Conservation (phyloP, 2,329 filamentous ascomycete species). For the Aspergillus aculeatus region DNA sequence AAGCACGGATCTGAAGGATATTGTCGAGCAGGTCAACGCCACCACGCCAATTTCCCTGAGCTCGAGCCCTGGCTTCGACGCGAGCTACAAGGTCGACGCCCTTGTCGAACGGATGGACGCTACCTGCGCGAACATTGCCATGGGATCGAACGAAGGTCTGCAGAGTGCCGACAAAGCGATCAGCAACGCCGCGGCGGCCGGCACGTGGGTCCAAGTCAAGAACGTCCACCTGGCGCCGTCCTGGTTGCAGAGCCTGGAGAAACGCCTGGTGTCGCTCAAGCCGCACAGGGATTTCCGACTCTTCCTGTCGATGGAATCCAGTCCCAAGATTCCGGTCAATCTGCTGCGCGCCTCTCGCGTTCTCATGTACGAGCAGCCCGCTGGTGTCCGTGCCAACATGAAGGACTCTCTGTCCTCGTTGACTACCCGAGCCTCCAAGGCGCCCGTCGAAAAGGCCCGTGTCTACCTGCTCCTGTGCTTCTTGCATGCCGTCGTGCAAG, state of each 20-base stretch:
- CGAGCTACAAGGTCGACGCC: slow-evolving; percentile 97
- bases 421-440: slow-evolving; percentile 70
- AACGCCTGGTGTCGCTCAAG: slow-evolving; percentile 92
- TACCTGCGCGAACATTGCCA: slow-evolving; percentile 93
- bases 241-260: slow-evolving; percentile 96
- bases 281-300: slow-evolving; percentile 89
- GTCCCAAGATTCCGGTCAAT: slow-evolving; percentile 94
- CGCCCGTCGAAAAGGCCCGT: slow-evolving; percentile 85
- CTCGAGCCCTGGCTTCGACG: slow-evolving; percentile 95
- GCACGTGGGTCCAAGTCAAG: slow-evolving; percentile 97
- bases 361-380: slow-evolving; percentile 96
- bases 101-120: slow-evolving; percentile 81
- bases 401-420: slow-evolving; percentile 90
- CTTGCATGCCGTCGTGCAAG: slow-evolving; percentile 92
- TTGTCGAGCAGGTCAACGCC: slow-evolving; percentile 79
- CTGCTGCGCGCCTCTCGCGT: slow-evolving; percentile 88
- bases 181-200: slow-evolving; percentile 83
- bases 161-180: slow-evolving; percentile 94
- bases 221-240: slow-evolving; percentile 95
- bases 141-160: slow-evolving; percentile 95
- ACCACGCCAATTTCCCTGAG: slow-evolving; percentile 86
- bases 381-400: slow-evolving; percentile 96
- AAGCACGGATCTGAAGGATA: slow-evolving; percentile 79
- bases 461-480: slow-evolving; percentile 91
- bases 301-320: slow-evolving; percentile 97